These are phyloP conservation scores for Haplosporangium sp. DNA, from an alignment of 371 early-diverging fungal species.

Conservation along the genomic window DNA sequence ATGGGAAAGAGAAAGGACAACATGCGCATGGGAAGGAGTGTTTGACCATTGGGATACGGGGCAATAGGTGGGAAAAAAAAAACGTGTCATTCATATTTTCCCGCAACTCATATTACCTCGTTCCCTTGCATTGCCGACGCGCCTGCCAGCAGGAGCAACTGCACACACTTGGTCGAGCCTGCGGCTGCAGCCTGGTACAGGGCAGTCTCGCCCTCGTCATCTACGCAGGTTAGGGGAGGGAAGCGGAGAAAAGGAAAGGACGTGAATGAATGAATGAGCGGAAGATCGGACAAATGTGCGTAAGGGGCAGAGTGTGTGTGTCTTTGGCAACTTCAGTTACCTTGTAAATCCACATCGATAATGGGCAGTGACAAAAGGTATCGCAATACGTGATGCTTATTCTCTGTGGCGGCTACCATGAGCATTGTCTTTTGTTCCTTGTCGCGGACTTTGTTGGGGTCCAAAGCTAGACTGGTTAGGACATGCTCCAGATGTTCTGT, in stretches of 20 bases:
- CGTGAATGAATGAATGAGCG: background rate
- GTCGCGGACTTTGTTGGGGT: conserved; percentile 38
- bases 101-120: conserved; percentile 39
- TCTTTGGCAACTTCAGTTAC: conserved; percentile 5
- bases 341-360: conserved; percentile 34
- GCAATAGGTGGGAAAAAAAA: too few species aligned
- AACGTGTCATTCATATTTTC: conserved; percentile 17
- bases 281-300: background rate
- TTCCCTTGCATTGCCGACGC: conserved; percentile 53
- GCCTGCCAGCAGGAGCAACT: conserved; percentile 50
- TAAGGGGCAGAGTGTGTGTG: background rate
- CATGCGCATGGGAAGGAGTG: background rate
- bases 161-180: conserved; percentile 50
- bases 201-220: conserved; percentile 59
- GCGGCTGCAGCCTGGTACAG: conserved; percentile 57
- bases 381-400: conserved; percentile 47
- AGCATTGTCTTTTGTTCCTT: conserved; percentile 52
- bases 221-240: conserved; percentile 17
- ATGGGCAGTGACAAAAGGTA: conserved; percentile 37
- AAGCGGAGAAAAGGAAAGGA: conserved; percentile 1
- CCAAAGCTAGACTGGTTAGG: conserved; percentile 30
- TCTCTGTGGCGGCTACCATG: conserved; percentile 53
- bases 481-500: conserved; percentile 48
- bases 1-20: background rate
- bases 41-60: background rate